Evolutionary conservation across 1,139 yeast species (phyloP), one percentile per base, ranked within the genome.

Genomic region (Pichia sp.): DNA sequence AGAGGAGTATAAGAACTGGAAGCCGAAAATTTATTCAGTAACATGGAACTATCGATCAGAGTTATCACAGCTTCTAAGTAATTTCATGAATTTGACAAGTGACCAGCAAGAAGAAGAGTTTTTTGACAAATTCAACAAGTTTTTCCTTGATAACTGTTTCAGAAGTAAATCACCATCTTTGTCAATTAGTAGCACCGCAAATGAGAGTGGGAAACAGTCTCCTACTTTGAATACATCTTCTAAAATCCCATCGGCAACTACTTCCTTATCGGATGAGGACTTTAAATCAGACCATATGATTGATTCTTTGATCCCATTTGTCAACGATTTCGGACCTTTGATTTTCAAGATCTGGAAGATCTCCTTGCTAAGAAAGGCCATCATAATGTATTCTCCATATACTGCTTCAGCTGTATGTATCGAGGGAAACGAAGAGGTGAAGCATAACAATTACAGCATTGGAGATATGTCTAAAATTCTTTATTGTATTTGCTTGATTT

Each of bases 321-420:
- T 86, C 50, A 74, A 77, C 44, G 67, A 70, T 7, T 72, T 87
- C 55, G 97, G 97, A 0, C 95, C 97, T 0, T 71, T 87, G 49
- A 73, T 87, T 2, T 88, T 87, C 64, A 80, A 80, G 30, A 68
- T 87, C 6, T 89, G 88, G 84, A 87, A 86, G 67, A 76, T 84
- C 41, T 79, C 85, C 6, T 68, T 91, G 40, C 67, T 87, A 34
- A 73, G 95, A 24, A 79, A 84, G 58, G 75, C 84, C 44, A 75
- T 90, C 9, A 59, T 90, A 10, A 68, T 90, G 5, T 77, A 86
- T 60, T 56, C 63, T 3, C 62, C 65, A 10, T 54, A 56, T 24
- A 40, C n/a, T 20, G 24, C 56, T 8, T 30, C 54, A 17, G 31
- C 50, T 9, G 17, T 54, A 6, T 34, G 45, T 33, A 50, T 46